These are phyloP conservation scores for Diaporthe amygdali DNA, from an alignment of 2,329 filamentous ascomycete species.

Conservation along the genomic window DNA sequence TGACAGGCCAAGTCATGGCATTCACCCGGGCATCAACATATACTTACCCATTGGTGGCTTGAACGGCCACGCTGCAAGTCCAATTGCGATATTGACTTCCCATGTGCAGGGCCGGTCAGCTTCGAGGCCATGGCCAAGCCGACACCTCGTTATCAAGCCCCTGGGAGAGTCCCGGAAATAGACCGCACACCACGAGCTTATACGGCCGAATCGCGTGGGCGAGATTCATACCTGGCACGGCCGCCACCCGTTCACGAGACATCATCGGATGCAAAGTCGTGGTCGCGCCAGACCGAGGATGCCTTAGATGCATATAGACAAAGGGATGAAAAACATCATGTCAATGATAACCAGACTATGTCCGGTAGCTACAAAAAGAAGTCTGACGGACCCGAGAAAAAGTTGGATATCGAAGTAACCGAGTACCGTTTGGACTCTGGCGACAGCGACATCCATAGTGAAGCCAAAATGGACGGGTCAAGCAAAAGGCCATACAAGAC, in stretches of 20 bases:
- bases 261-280: not conserved
- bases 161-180: not conserved
- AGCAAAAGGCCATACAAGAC: not conserved
- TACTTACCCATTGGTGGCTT: not conserved
- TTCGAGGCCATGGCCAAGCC: not conserved
- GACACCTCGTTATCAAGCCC: not conserved
- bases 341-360: not conserved
- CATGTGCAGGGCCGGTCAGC: not conserved
- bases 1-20: too few relatives aligned
- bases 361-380: not conserved
- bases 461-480: not conserved
- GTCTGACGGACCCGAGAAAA: not conserved
- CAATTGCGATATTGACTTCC: not conserved
- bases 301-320: not conserved
- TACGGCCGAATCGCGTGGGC: not conserved
- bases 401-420: not conserved
- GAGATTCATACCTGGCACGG: not conserved
- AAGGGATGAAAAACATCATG: not conserved
- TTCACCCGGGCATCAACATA: too few relatives aligned
- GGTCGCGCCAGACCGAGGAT: not conserved
- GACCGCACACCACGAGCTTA: not conserved
- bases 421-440: not conserved
- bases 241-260: not conserved
- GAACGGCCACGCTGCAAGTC: rapidly evolving
- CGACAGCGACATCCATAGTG: not conserved